phyloP scores from a whole-genome alignment of 306 rosid species.

The Glycine soja region DNA sequence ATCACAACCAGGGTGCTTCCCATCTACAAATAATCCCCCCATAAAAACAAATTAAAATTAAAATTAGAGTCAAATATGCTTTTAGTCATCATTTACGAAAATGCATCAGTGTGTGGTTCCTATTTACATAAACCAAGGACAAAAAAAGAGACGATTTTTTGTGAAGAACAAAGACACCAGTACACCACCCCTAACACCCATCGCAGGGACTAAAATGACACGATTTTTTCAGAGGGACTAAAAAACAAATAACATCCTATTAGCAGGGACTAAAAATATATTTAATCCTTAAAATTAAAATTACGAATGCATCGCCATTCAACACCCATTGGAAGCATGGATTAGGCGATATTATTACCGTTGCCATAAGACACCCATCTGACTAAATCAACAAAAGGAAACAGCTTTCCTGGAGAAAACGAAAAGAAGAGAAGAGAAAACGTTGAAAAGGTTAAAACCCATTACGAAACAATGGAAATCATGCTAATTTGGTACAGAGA shows the following conservation, averaged over 20 bases:
- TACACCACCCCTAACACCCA: not conserved
- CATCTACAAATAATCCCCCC: constrained; percentile 63
- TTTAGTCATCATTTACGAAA: not conserved
- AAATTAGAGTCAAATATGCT: not conserved
- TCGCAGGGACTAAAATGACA: not conserved
- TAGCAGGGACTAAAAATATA: not conserved
- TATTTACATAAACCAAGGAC: not conserved
- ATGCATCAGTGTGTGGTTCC: not conserved
- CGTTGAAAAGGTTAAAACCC: not conserved
- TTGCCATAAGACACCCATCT: constrained; percentile 90
- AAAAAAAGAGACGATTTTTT: not conserved
- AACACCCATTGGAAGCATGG: not conserved
- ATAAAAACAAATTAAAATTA: not conserved
- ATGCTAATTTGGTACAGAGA: not conserved
- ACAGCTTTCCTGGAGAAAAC: constrained; percentile 69
- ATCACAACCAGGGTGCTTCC: constrained; percentile 92
- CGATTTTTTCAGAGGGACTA: not conserved
- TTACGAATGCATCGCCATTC: not conserved
- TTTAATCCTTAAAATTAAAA: not conserved
- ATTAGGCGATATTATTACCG: constrained; percentile 56
- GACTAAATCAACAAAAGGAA: constrained; percentile 74
- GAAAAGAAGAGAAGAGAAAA: not conserved
- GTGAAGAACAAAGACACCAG: not conserved
- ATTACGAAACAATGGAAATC: not conserved
- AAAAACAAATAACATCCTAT: not conserved